Evolutionary conservation across 805 yeast species (phyloP).

Genomic region (Schizosaccharomyces cryophilus): DNA sequence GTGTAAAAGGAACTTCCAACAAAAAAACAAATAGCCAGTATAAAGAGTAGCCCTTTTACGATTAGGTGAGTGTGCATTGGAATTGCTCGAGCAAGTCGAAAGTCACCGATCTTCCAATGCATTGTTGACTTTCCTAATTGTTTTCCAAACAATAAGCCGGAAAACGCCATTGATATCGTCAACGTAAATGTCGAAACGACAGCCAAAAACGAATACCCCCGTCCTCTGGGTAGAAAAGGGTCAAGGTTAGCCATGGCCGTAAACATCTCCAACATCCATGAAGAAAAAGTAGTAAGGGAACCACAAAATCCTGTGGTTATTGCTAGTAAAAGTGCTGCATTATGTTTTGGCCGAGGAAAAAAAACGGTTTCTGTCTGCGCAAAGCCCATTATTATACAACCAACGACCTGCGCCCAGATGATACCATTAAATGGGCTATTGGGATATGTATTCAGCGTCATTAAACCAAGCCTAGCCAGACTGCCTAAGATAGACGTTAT

Average conservation of each 20-base stretch:
- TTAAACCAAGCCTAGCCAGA: conserved; percentile 9
- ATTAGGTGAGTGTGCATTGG: not conserved
- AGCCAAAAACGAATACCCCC: conserved; percentile 9
- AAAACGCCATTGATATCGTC: conserved; percentile 7
- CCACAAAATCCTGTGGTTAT: conserved; percentile 12
- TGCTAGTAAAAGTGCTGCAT: conserved; percentile 6
- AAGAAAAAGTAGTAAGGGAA: conserved; percentile 11
- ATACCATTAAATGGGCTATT: conserved; percentile 6
- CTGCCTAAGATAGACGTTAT: conserved; percentile 10
- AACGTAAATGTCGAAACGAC: conserved; percentile 7
- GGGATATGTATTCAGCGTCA: conserved; percentile 7
- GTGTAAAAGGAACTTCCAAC: conserved; percentile 8
- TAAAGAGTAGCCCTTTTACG: conserved; percentile 1
- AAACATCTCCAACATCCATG: conserved; percentile 10
- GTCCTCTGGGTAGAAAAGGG: conserved; percentile 1
- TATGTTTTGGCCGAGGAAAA: not conserved
- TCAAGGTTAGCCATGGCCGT: conserved; percentile 9
- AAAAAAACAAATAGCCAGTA: conserved; percentile 9
- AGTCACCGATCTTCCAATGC: not conserved
- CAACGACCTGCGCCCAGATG: conserved; percentile 11
- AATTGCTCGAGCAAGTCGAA: not conserved
- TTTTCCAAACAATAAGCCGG: conserved; percentile 8
- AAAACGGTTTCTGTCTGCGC: conserved; percentile 5
- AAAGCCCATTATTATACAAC: conserved; percentile 11
- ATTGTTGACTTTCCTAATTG: conserved; percentile 6